phyloP scores from a whole-genome alignment of 2,329 filamentous ascomycete genomes.

The Colletotrichum tamarilloi region DNA sequence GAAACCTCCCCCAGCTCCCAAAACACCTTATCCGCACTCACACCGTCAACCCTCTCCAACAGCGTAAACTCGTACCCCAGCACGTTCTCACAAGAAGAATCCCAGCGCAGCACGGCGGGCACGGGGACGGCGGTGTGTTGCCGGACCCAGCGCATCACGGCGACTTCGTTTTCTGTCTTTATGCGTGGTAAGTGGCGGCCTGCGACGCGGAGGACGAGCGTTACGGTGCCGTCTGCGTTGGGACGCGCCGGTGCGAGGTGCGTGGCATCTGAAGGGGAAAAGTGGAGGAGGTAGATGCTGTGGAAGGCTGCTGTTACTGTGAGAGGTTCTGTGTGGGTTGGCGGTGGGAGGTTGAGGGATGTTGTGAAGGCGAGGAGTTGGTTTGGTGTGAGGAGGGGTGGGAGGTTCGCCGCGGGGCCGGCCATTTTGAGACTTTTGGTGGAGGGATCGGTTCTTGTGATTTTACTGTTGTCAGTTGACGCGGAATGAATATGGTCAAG shows the following conservation, averaged over 20 bases:
- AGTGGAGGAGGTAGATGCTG: constrained; percentile 41
- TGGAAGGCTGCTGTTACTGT: constrained; percentile 40
- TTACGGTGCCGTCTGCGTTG: constrained; percentile 10
- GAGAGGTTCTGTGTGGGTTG: constrained; percentile 33
- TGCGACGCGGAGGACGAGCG: constrained; percentile 46
- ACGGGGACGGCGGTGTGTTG: constrained; percentile 46
- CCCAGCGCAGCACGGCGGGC: constrained; percentile 46
- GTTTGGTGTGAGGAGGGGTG: not conserved
- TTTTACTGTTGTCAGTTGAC: too few relatives aligned
- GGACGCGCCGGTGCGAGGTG: not conserved
- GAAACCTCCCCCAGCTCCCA: constrained; percentile 43
- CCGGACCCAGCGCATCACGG: constrained; percentile 47
- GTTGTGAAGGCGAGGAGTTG: constrained; percentile 33
- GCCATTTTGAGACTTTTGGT: not conserved
- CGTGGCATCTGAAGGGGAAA: constrained; percentile 7
- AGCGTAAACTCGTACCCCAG: constrained; percentile 55
- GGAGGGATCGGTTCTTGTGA: not conserved
- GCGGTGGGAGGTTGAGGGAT: constrained; percentile 35
- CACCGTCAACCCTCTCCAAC: constrained; percentile 43
- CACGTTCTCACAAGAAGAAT: constrained; percentile 44
- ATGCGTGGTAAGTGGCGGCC: constrained; percentile 48
- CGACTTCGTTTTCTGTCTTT: constrained; percentile 52
- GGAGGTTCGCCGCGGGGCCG: constrained; percentile 8
- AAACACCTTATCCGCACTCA: constrained; percentile 37
- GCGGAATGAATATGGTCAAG: not conserved